phyloP scores from a whole-genome alignment of 495 filamentous ascomycete species.

The Eremomyces bilateralis region DNA sequence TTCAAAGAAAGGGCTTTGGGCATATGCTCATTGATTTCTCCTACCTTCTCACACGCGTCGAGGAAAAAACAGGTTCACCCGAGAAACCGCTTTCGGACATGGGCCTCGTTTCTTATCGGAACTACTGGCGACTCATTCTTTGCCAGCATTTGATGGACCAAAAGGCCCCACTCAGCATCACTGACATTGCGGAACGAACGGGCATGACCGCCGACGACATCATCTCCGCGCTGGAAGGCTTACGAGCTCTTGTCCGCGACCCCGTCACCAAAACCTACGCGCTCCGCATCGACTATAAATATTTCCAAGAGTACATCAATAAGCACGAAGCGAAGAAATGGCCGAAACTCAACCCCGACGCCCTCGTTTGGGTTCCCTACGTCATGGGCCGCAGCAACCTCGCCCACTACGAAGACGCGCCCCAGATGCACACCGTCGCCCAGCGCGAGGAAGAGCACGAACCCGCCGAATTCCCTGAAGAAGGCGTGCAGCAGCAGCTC shows the following conservation, averaged over 20 bases:
- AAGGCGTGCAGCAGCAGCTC: slow-evolving; percentile 16
- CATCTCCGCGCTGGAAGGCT: slow-evolving; percentile 71
- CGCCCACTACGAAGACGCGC: slow-evolving; percentile 64
- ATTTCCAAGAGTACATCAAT: slow-evolving; percentile 62
- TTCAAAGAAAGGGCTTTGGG: slow-evolving; percentile 91
- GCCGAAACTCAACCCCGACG: slow-evolving; percentile 59
- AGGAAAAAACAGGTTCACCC: slow-evolving; percentile 85
- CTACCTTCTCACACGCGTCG: slow-evolving; percentile 79
- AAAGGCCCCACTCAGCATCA: slow-evolving; percentile 40
- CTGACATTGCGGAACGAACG: slow-evolving; percentile 68
- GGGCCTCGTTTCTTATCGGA: slow-evolving; percentile 89
- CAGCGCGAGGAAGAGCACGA: slow-evolving; percentile 48
- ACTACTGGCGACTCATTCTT: slow-evolving; percentile 81
- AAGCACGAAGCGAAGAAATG: slow-evolving; percentile 76
- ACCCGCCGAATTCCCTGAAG: slow-evolving; percentile 23
- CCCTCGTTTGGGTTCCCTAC: slow-evolving; percentile 90
- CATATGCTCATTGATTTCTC: slow-evolving; percentile 96
- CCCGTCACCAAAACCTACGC: slow-evolving; percentile 76
- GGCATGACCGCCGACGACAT: slow-evolving; percentile 95
- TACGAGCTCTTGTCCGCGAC: slow-evolving; percentile 74
- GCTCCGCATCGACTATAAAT: slow-evolving; percentile 60
- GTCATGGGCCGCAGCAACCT: slow-evolving; percentile 77
- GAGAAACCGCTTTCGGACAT: slow-evolving; percentile 97
- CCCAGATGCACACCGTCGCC: slow-evolving; percentile 69
- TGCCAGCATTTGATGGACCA: slow-evolving; percentile 57